Evolutionary conservation across 441 rosid species (phyloP), one percentile per base, ranked within the genome.

Genomic region (Gossypium trilobum): DNA sequence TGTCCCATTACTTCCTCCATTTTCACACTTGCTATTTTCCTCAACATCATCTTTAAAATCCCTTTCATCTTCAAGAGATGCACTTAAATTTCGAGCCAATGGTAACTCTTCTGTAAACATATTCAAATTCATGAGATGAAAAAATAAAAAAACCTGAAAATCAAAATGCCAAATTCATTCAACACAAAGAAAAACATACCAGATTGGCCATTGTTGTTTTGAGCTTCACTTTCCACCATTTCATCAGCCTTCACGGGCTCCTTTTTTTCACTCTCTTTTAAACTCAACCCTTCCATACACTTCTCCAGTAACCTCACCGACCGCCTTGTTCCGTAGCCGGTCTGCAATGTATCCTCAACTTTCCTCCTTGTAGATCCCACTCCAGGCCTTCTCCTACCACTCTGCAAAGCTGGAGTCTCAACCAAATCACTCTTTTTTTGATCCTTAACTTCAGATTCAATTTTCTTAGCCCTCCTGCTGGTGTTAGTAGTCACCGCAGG

Each of bases 291-390:
- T 66, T 69, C 84, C 89, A 89, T 77, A 63, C 68, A 74, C 78
- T 86, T 88, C 82, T 84, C 95, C 68, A 95, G 58, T 79, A 95
- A 54, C 74, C 88, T 87, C 56, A 81, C 85, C 0, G 98, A 87
- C 31, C 85, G 85, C 84, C 99, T 86, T 0, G 96, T 89, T 74
- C 88, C 81, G 56, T 83, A 83, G 22, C 54, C 87, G 8, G 74
- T 55, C 85, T 84, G 91, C 36, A 78, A 81, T 0, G 88, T 78
- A 36, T 10, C 61, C 39, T 65, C 80, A 3, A 6, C 58, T 65
- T 79, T 79, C 68, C 52, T 69, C 66, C 77, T 61, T 31, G 81
- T 72, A 4, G 86, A 80, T 74, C 76, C 73, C 36, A 58, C 70
- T 48, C 36, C 82, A 39, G 73, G 19, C 57, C 69, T 78, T 25